phyloP scores from a whole-genome alignment of 352 stramenopile species.

The Phytophthora megakarya region DNA sequence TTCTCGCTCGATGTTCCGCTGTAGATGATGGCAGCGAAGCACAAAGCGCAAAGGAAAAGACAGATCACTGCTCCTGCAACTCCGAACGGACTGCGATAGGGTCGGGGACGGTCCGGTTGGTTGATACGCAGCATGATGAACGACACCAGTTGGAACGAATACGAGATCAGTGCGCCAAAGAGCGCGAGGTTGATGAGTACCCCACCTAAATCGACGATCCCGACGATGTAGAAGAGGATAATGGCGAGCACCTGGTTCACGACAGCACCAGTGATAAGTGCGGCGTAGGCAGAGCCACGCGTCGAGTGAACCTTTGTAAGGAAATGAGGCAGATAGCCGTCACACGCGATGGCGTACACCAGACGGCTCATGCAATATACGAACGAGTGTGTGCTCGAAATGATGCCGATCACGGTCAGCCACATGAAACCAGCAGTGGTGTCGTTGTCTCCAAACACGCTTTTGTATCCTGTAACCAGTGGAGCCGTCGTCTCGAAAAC shows the following conservation, averaged over 20 bases:
- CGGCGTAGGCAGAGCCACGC: constrained; percentile 50
- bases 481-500: constrained; percentile 49
- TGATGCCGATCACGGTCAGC: constrained; percentile 63
- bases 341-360: constrained; percentile 67
- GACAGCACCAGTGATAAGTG: constrained; percentile 47
- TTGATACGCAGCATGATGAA: constrained; percentile 64
- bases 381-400: constrained; percentile 71
- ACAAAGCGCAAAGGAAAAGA: constrained; percentile 48
- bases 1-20: constrained; percentile 55
- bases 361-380: constrained; percentile 72
- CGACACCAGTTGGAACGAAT: constrained; percentile 64
- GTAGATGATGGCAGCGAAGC: constrained; percentile 69
- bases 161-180: constrained; percentile 64
- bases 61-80: constrained; percentile 55
- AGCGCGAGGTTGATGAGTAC: constrained; percentile 77
- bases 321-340: constrained; percentile 59
- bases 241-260: constrained; percentile 50
- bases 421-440: constrained; percentile 68
- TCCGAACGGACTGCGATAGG: constrained; percentile 65
- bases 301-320: constrained; percentile 57
- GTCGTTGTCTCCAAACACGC: constrained; percentile 68
- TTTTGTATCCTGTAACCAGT: constrained; percentile 70
- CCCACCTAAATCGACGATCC: constrained; percentile 55
- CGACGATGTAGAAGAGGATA: constrained; percentile 63
- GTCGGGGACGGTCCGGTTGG: constrained; percentile 52